Percentiles rank a stretch among this genome's conserved stretches.
phyloP scores from a whole-genome alignment of 2,329 filamentous ascomycete species.

The Alternaria arborescens region DNA sequence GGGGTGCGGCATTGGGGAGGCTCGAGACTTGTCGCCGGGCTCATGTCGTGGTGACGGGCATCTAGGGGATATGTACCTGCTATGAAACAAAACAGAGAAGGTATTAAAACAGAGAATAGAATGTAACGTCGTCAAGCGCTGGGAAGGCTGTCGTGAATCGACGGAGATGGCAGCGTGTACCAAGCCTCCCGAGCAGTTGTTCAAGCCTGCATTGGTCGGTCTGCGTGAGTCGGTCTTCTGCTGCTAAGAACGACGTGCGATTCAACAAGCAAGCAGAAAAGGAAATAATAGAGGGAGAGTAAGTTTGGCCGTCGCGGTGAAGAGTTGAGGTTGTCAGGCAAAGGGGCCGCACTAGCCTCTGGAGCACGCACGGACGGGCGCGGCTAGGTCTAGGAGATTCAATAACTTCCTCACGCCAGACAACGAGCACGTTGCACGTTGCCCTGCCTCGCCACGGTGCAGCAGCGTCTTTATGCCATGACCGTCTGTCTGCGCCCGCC shows the following conservation, averaged over 20 bases:
- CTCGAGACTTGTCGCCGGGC: constrained; percentile 23
- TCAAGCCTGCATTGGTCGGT: constrained; percentile 52
- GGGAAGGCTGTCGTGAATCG: constrained; percentile 50
- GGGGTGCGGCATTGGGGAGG: constrained; percentile 24
- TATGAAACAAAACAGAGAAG: constrained; percentile 36
- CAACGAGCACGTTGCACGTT: constrained; percentile 18
- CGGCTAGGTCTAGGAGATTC: constrained; percentile 18
- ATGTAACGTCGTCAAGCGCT: constrained; percentile 44
- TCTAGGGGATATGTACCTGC: constrained; percentile 39
- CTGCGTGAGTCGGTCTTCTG: constrained; percentile 32
- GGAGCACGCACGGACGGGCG: constrained; percentile 23
- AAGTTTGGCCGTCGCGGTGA: constrained; percentile 36
- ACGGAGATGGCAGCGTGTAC: constrained; percentile 53
- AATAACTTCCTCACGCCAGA: constrained; percentile 21
- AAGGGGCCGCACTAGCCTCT: constrained; percentile 30
- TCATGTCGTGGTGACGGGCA: constrained; percentile 16
- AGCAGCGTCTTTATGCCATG: constrained; percentile 1
- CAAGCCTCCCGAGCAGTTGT: constrained; percentile 50
- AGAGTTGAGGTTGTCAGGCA: constrained; percentile 31
- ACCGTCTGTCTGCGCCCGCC: neutral
- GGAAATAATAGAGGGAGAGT: constrained; percentile 48
- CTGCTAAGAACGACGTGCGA: constrained; percentile 34
- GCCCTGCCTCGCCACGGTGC: constrained; percentile 12
- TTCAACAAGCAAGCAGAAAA: constrained; percentile 42
- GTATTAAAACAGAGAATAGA: constrained; percentile 52